phyloP scores from a whole-genome alignment of 345 rosid species.

The Fremontodendron californicum region DNA sequence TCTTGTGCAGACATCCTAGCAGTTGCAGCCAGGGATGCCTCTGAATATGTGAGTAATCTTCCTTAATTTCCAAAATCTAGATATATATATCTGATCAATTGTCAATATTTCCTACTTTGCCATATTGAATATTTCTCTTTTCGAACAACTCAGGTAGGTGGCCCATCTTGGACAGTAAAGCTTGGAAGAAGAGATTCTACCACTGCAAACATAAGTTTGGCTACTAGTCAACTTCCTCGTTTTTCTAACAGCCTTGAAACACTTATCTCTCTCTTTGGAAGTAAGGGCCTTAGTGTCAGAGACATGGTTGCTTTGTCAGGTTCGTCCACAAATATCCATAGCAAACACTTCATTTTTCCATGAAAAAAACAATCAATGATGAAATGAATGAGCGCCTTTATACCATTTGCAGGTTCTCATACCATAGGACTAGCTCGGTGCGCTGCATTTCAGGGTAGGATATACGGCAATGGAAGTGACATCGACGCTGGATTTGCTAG shows the following conservation, averaged over 20 bases:
- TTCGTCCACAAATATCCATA: neutral
- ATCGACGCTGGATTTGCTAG: slow-evolving; percentile 43
- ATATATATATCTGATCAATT: no score
- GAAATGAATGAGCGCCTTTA: no score
- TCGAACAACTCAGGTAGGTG: slow-evolving; percentile 26
- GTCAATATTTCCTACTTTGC: neutral
- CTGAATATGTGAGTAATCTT: slow-evolving; percentile 26
- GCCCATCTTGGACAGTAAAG: slow-evolving; percentile 43
- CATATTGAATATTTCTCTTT: neutral
- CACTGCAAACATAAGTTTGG: slow-evolving; percentile 33
- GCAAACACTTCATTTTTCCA: neutral
- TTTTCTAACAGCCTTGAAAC: slow-evolving; percentile 31
- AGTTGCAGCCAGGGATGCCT: slow-evolving; percentile 57
- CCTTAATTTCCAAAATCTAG: neutral
- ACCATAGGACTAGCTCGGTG: slow-evolving; percentile 59
- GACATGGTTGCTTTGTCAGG: slow-evolving; percentile 59
- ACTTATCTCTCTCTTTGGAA: slow-evolving; percentile 34
- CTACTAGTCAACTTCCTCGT: slow-evolving; percentile 39
- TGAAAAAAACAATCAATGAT: no score
- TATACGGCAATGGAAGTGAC: slow-evolving; percentile 42
- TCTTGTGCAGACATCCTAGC: slow-evolving; percentile 66
- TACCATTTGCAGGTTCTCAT: slow-evolving; percentile 35
- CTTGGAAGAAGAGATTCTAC: slow-evolving; percentile 16
- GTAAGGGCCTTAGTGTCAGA: slow-evolving; percentile 45
- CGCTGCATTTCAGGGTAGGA: slow-evolving; percentile 35